Evolutionary conservation across 2,329 filamentous ascomycete species (phyloP), one percentile per base, ranked within the genome.

Genomic region (Fusarium mundagurra): DNA sequence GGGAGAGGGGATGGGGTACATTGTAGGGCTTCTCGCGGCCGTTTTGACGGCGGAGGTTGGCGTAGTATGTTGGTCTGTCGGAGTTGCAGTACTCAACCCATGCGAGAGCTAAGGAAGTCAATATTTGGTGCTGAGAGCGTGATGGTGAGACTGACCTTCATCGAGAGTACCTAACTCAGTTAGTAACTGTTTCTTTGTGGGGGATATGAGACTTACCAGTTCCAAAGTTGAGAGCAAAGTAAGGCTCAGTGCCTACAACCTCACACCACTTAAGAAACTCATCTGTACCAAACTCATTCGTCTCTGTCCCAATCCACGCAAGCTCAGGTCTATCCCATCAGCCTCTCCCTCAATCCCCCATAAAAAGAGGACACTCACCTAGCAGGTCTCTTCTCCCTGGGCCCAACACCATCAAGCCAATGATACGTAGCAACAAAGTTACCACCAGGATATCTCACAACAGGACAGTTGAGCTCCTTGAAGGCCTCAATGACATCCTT

Each of bases 61-160:
- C 94, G 81, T 94, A 96, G 85, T 96, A 89, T 16, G 92, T 95
- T 82, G 95, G 89, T 63, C 88, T 86, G n/a, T 88, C 89, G 6
- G 91, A 91, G 83, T 96, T 96, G 86, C 94, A 96, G 85, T 96
- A 96, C 80, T 96, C 94, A 27, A 96, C 86, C 94, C 94, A 96
- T 17, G 88, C 93, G 38, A 96, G 86, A 5, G 86, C 88, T 82
- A 10, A 8, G 1, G 0, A 27, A 59, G 31, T 39, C 16, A 67
- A 41, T 54, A 20, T 27, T n/a, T 59, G 41, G n/a, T 16, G 16
- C 24, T 29, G 14, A 27, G 29, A 29, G 10, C 0, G 1, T 13
- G 4, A 6, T 11, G 16, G 8, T 4, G 34, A 33, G n/a, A 71
- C 75, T 75, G 59, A 80, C 80, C 81, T 77, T 81, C 81, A 44